Evolutionary conservation across 106 monocot species (phyloP), one percentile per base, ranked within the genome.

Genomic region (Apostasia ramifera): DNA sequence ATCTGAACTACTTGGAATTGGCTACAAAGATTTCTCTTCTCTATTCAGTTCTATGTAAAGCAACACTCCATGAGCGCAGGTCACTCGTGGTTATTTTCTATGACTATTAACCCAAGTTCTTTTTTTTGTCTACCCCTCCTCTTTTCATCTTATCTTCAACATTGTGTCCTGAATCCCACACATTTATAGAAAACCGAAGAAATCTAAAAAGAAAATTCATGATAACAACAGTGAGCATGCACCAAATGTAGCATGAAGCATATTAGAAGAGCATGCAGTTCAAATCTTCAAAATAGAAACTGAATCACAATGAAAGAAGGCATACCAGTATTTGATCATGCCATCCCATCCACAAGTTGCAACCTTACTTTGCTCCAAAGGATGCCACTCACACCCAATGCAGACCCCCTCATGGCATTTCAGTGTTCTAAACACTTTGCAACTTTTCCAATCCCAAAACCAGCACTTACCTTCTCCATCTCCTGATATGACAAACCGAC

Each of bases 361-460:
- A 59, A 97, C 92, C 71, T 92, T 97, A 71, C 97, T 97, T 57
- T 86, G 86, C 71, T 97, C 97, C 66, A 97, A 71, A 26, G 97
- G 97, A 80, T 97, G 97, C 97, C 97, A 97, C 77, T 82, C 89
- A 55, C 80, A 80, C 13, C 97, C 97, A 73, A 97, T 97, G 74
- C 97, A 97, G 6, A 97, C 97, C 4, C 85, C 84, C 1, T 92
- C 80, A 72, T 97, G 97, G 55, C 97, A 97, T 53, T 83, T 87
- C 67, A 97, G 70, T 2, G 92, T 97, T 68, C 84, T 89, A 63
- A 92, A 89, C 10, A 92, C 89, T 66, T 92, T 97, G 62, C 97
- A 92, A 53, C 89, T 97, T 71, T 97, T 97, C 97, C 97, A 97
- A 66, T 97, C 97, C 97, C 97, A 97, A 55, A 97, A 97, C 97